Evolutionary conservation across 78 protist species (phyloP), one percentile per base, ranked within the genome.

Genomic region (Dictyostelium purpureum): DNA sequence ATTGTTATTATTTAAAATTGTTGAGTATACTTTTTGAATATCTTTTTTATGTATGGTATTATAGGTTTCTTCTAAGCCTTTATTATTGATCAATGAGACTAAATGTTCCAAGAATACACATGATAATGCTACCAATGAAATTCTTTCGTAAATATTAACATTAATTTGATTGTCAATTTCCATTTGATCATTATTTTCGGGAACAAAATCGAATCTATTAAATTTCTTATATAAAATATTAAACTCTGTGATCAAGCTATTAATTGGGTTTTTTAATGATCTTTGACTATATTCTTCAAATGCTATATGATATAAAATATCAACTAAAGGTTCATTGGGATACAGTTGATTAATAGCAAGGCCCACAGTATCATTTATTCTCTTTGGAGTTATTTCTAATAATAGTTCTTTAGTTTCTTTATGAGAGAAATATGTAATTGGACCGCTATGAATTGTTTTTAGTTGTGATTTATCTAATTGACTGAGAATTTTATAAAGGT

Each of bases 231-330:
- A 71, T 51, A 24, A 31, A 11, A 37, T 37, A 49, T 7, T 10
- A 31, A 52, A 45, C 6, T 21, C 45, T 28, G 18, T 49, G 26
- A 19, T 47, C 19, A 35, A 69, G 1, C n/a, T 28, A 0, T 0
- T 51, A 42, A 49, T 66, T 67, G 77, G 51, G 33, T 42, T 69
- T 69, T n/a, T 38, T 40, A 38, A 63, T 65, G 65, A 43, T 78
- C 24, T 31, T 6, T 35, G 2, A 38, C 33, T 19, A 19, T 24
- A 14, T 79, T 47, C 38, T n/a, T 79, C 88, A 45, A 79, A 45
- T 12, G 51, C 61, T 7, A 79, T 51, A 79, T 35, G 52, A 69
- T 79, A 77, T 4, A 77, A 43, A 35, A 79, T 47, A 47, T 57
- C 71, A 10, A 79, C 59, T 12, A 79, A 21, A 19, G 37, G 37